Evolutionary conservation across 108 stramenopile genomes (phyloP).

Genomic region (Mediolabrus comicus): DNA sequence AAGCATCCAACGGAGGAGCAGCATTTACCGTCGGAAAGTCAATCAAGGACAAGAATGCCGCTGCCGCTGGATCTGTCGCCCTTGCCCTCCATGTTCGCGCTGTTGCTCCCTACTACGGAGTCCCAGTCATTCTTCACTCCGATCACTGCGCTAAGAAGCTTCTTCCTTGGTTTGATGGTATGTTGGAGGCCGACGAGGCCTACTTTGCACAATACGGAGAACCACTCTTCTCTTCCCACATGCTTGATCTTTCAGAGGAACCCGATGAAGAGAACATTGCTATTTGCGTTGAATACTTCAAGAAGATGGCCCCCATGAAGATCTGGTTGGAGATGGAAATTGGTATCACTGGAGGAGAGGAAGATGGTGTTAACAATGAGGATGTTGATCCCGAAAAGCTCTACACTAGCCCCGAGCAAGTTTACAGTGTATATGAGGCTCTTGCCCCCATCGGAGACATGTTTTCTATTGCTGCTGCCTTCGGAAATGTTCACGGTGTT

Average conservation of each 20-base stretch:
- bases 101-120: constrained; percentile 94
- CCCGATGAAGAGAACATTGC: constrained; percentile 92
- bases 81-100: constrained; percentile 94
- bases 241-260: constrained; percentile 93
- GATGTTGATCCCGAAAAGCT: constrained; percentile 94
- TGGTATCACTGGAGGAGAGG: constrained; percentile 98
- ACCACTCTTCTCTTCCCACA: constrained; percentile 91
- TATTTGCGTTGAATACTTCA: constrained; percentile 93
- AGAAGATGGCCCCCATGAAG: constrained; percentile 88
- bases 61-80: constrained; percentile 90
- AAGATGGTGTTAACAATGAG: constrained; percentile 97
- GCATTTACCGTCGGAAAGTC: constrained; percentile 89
- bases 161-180: constrained; percentile 95
- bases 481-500: constrained; percentile 96
- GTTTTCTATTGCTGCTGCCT: constrained; percentile 96
- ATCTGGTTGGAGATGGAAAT: constrained; percentile 99
- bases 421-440: constrained; percentile 86
- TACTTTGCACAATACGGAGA: constrained; percentile 89
- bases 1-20: constrained; percentile 91
- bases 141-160: constrained; percentile 97
- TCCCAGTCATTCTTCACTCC: constrained; percentile 95
- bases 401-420: constrained; percentile 96
- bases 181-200: constrained; percentile 93
- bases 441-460: constrained; percentile 83
- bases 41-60: constrained; percentile 80